Base-by-base conservation (phyloP, 129 eudicot genomes). In the Sambucus nigra region DNA sequence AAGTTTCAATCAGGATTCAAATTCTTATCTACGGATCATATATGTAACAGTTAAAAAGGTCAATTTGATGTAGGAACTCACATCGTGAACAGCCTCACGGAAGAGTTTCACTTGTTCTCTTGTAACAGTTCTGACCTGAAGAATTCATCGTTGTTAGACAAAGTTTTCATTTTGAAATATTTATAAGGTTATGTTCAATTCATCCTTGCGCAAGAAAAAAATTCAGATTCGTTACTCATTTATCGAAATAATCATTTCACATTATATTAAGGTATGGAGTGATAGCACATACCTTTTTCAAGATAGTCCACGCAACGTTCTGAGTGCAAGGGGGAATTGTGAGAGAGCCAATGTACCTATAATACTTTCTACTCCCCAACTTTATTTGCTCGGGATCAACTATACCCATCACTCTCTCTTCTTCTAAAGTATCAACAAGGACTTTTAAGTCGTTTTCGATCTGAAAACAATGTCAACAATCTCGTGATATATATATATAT, bases 71-170 rank as follows among this genome's bases (percentile, higher is more conserved):
- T 41, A 52, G 8, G 24, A n/a, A 57, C 85, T 78, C 57, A 83
- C 94, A 67, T 83, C 80, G 9, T 79, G 80, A 38, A 83, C 78
- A 18, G 83, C 87, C 3, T 62, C 73, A 2, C 71, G 80, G 14
- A 83, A 41, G 23, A 63, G 20, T 26, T 46, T 15, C 15, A 79
- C 56, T 66, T 83, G 87, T 55, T 66, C 62, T 45, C 64, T 42
- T 18, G 80, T 47, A 25, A 63, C 80, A 6, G 80, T 83, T 59
- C 80, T 76, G 62, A 82, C 81, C 89, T 81, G 39, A 22, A 5
- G 16, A 39, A 27, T 48, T 25, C 20, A 31, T 35, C 42, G 12
- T 2, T 35, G 13, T 35, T 35, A 35, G 42, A 35, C 1, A 2
- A 35, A 35, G 6, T 7, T 29, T 29, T 29, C 5, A 29, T 29